phyloP scores from a whole-genome alignment of 371 early-diverging fungal genomes.

The Lichtheimia hyalospora region DNA sequence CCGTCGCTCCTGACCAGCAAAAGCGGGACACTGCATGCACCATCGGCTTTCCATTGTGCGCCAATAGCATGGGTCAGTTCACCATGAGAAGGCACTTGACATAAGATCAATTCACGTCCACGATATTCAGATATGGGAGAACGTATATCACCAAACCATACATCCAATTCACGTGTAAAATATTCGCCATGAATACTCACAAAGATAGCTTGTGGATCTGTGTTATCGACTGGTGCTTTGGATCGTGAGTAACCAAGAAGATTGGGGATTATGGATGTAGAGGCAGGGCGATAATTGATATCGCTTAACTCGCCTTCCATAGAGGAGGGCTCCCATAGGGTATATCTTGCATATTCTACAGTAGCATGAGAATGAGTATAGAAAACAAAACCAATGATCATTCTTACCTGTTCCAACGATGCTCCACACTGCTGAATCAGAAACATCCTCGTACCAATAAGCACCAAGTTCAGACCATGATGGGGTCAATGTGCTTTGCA shows the following conservation, averaged over 20 bases:
- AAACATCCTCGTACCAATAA: constrained; percentile 76
- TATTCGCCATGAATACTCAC: constrained; percentile 45
- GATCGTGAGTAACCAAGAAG: constrained; percentile 3
- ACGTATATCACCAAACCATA: constrained; percentile 67
- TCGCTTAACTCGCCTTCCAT: constrained; percentile 10
- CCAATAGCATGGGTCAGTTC: constrained; percentile 9
- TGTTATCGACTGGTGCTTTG: background rate
- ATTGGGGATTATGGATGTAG: background rate
- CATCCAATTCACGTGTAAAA: constrained; percentile 65
- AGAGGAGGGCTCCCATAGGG: constrained; percentile 55
- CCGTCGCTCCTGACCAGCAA: constrained; percentile 48
- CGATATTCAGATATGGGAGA: constrained; percentile 22
- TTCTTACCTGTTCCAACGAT: constrained; percentile 65
- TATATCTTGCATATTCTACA: constrained; percentile 65
- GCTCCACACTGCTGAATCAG: constrained; percentile 83
- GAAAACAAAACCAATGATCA: too few species aligned
- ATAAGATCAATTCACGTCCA: constrained; percentile 15
- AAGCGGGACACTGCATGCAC: constrained; percentile 37
- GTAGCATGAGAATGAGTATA: background rate
- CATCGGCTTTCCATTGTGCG: constrained; percentile 11
- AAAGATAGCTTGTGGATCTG: constrained; percentile 1
- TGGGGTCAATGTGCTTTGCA: background rate
- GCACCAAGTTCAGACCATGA: constrained; percentile 23
- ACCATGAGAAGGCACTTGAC: constrained; percentile 11
- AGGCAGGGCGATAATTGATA: background rate